Evolutionary conservation across 306 rosid genomes (phyloP), one percentile per base, ranked within the genome.

Genomic region (Ammopiptanthus mongolicus): DNA sequence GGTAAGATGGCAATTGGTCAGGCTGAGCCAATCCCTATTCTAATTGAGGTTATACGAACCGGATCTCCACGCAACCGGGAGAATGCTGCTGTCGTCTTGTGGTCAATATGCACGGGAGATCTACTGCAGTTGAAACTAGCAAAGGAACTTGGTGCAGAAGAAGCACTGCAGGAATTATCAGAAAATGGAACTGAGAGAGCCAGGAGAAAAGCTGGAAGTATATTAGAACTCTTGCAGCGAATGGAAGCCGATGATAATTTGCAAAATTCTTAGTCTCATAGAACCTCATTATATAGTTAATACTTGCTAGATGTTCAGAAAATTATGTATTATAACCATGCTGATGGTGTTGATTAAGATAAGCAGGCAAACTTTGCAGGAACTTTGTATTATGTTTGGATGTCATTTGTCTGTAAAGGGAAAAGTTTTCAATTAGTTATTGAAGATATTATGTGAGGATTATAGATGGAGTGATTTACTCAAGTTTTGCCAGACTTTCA

Each of bases 151-250:
- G 98, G 99, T 63, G 98, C 96, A 23, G 93, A 81, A 74, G 88
- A 82, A 77, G 97, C 90, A 67, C 69, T 96, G 84, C 87, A 83
- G 69, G 96, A 89, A 65, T 80, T 96, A 42, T 87, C 97, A 5
- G 99, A 92, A 77, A 96, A 76, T 82, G 99, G 99, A 72, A 96
- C 97, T 47, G 98, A 92, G 19, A 87, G 99, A 82, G 99, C 97
- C 34, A 96, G 87, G 87, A 92, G 99, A 80, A 96, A 96, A 84
- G 99, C 98, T 44, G 89, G 80, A 72, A 89, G 78, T 69, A 80
- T 96, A 78, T 62, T 95, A 41, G 97, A 91, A 81, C 81, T 86
- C 37, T 75, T 91, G 63, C 96, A 88, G 53, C 76, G 75, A 65
- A 52, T 90, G 3, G 97, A 91, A 37, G 87, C 61, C 58, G 77